Evolutionary conservation across 768 basidiomycete species (phyloP), one percentile per base, ranked within the genome.

Genomic region (Serendipita sp.): DNA sequence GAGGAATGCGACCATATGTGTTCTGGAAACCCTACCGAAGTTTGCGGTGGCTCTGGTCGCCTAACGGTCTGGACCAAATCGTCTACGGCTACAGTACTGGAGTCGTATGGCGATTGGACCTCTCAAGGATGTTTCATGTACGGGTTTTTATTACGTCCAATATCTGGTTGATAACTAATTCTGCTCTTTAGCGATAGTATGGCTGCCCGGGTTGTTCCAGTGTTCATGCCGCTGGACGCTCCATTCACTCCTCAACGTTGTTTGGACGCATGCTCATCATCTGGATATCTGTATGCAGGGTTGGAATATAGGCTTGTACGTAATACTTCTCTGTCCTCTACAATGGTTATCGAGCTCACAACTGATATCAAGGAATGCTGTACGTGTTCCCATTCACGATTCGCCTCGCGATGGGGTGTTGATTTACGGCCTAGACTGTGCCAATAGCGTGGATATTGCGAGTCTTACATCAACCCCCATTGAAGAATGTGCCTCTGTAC

Each of bases 1-100:
- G 33, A 44, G 13, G 34, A 43, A 6, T 66, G 65, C 52, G 62
- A 45, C 65, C 43, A 50, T 44, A 34, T 55, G 44, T 66, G 65
- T 36, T 18, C 44, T 15, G 65, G 65, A 15, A 55, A 50, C 37
- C 58, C 64, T 6, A 52, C 44, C 0, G 46, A 63, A 37, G 40
- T 48, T 40, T 66, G 65, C 37, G 65, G 65, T 63, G 55, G 55
- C 27, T 29, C 37, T 40, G 37, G 4, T 10, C 55, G 55, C 16
- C 11, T 60, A 8, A 60, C 55, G 4, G 55, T 60, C 4, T 60
- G 55, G 55, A 60, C 3, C 10, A 60, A 60, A 8, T 60, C 55
- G 27, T 10, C 34, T 6, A 8, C 48, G 29, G 48, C 48, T 6
- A 18, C 48, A 11, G n/a, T 34, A 23, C 55, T 36, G 16, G 27